Percentiles rank a stretch among this genome's conserved stretches.
Conservation (phyloP, 2,329 filamentous ascomycete genomes). For the Bimuria novae-zelandiae region DNA sequence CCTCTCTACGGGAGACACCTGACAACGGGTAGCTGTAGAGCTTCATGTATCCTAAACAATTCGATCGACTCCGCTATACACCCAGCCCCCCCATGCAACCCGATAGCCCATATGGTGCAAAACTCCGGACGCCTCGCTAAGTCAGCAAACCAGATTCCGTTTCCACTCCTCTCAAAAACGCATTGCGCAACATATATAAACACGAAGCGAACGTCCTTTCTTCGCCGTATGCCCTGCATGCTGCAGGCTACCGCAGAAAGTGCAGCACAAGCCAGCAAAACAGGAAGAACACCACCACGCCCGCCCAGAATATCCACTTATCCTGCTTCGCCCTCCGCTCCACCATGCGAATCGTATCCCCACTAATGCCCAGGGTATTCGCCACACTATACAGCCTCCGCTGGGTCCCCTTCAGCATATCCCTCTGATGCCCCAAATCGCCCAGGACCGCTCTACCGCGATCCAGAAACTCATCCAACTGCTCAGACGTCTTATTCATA, state of each 20-base stretch:
- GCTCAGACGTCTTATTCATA: constrained; percentile 77
- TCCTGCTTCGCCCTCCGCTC: constrained; percentile 90
- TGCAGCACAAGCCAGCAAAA: constrained; percentile 94
- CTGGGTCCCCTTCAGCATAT: constrained; percentile 95
- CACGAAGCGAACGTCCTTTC: constrained; percentile 14
- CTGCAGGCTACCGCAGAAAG: constrained; percentile 65
- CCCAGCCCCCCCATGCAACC: background rate
- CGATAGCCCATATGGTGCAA: background rate
- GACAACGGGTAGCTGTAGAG: no score
- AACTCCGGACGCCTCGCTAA: constrained; percentile 28
- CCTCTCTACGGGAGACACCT: no score
- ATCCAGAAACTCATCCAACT: constrained; percentile 92
- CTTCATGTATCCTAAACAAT: no score
- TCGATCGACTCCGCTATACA: no score
- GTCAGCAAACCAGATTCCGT: background rate
- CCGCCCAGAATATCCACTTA: constrained; percentile 95
- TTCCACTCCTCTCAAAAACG: background rate
- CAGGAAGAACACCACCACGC: constrained; percentile 81
- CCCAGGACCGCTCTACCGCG: constrained; percentile 87
- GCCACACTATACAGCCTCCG: constrained; percentile 87
- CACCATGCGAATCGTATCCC: constrained; percentile 96
- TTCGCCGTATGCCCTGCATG: background rate
- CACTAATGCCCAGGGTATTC: constrained; percentile 89
- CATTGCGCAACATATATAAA: constrained; percentile 10
- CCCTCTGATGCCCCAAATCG: constrained; percentile 85